These are phyloP conservation scores for Apiotrichum siamense DNA, from an alignment of 1,284 basidiomycete genomes.

Conservation along the genomic window DNA sequence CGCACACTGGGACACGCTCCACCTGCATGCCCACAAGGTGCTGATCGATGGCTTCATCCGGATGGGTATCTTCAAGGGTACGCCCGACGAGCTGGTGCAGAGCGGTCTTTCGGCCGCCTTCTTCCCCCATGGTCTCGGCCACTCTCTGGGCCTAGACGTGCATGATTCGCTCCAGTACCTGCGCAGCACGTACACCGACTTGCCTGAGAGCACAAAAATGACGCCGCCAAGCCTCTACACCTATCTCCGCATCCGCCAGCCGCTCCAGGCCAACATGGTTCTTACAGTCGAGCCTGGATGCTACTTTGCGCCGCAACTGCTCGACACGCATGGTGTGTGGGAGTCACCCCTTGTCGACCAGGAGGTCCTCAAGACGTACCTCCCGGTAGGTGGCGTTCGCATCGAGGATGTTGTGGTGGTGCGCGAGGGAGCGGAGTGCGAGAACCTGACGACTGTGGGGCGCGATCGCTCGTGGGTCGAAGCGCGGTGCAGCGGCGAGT, in stretches of 20 bases:
- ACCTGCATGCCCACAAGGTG: conserved; percentile 69
- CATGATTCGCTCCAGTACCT: conserved; percentile 55
- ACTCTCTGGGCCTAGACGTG: conserved; percentile 81
- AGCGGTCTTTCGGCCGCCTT: conserved; percentile 73
- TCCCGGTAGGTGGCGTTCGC: conserved; percentile 74
- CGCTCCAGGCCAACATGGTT: conserved; percentile 70
- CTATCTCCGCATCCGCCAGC: conserved; percentile 68
- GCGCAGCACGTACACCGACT: conserved; percentile 21
- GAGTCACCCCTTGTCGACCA: conserved; percentile 65
- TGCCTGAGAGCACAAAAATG: conserved; percentile 39
- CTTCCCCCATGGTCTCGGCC: conserved; percentile 84
- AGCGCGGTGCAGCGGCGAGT: conserved; percentile 60
- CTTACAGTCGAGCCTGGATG: conserved; percentile 75
- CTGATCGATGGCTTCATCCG: conserved; percentile 70
- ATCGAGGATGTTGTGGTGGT: conserved; percentile 84
- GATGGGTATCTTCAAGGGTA: conserved; percentile 73
- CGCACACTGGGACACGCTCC: conserved; percentile 77
- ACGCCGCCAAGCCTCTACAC: conserved; percentile 61
- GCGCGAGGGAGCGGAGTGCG: conserved; percentile 55
- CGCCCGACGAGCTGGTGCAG: conserved; percentile 60
- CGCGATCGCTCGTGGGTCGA: conserved; percentile 76
- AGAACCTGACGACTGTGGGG: conserved; percentile 72
- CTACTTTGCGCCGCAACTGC: conserved; percentile 74
- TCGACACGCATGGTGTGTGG: conserved; percentile 55
- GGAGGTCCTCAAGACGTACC: conserved; percentile 64